These are phyloP conservation scores for Peronospora belbahrii DNA, from an alignment of 352 stramenopile genomes.

Conservation along the genomic window DNA sequence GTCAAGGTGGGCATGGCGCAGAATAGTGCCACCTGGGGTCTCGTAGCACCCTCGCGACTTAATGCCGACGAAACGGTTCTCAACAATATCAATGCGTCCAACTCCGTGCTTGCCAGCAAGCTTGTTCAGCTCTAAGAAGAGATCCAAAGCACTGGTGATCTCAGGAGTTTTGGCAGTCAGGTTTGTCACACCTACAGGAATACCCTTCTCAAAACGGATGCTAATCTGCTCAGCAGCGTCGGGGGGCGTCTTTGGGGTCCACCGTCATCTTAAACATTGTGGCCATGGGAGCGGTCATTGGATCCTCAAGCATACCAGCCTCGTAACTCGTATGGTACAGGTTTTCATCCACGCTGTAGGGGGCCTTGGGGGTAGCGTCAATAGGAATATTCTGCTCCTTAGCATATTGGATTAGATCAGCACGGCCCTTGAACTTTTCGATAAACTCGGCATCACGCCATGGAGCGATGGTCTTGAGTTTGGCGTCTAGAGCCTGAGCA, in stretches of 20 bases:
- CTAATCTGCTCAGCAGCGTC: conserved; percentile 86
- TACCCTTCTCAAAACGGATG: conserved; percentile 94
- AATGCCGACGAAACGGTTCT: conserved; percentile 99
- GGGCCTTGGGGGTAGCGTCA: conserved; percentile 93
- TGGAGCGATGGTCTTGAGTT: conserved; percentile 94
- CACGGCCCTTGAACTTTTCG: conserved; percentile 96
- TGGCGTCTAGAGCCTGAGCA: conserved; percentile 92
- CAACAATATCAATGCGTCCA: conserved; percentile 98
- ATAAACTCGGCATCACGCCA: conserved; percentile 98
- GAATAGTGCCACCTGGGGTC: conserved; percentile 93
- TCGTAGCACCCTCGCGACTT: conserved; percentile 99
- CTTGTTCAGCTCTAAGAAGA: conserved; percentile 97
- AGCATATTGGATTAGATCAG: conserved; percentile 95
- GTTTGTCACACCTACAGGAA: conserved; percentile 92
- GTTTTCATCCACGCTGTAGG: conserved; percentile 99
- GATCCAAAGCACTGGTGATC: conserved; percentile 89
- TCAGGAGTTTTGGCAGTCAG: conserved; percentile 70
- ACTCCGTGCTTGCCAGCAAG: conserved; percentile 95
- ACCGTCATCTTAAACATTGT: conserved; percentile 98
- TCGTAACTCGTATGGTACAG: conserved; percentile 99
- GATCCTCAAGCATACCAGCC: conserved; percentile 93
- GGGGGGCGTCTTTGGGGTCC: conserved; percentile 89
- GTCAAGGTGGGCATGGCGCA: conserved; percentile 82
- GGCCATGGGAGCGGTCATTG: conserved; percentile 88
- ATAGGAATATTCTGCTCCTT: conserved; percentile 95